These are phyloP conservation scores for Fusarium sp. DNA, from an alignment of 2,329 filamentous ascomycete genomes.

Conservation along the genomic window DNA sequence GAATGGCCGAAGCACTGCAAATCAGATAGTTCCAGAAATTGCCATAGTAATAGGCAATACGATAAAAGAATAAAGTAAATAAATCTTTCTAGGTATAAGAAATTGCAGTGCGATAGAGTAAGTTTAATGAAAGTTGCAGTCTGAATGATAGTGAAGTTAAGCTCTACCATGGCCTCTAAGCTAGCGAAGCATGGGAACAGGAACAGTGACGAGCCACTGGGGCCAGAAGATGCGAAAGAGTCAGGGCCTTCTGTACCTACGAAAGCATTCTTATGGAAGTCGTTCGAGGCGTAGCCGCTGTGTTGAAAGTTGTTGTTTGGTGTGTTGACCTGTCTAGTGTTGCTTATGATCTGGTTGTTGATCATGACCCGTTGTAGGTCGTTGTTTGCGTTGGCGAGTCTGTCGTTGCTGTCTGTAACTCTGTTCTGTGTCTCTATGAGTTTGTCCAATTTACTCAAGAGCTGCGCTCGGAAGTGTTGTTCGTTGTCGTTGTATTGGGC, in stretches of 20 bases:
- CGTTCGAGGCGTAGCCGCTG: no score
- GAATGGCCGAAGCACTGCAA: accelerated
- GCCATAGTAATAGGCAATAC: background rate
- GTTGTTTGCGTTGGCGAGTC: no score
- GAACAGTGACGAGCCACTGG: background rate
- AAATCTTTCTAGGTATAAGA: background rate
- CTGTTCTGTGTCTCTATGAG: no score
- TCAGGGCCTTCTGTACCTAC: background rate
- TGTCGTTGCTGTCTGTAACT: no score
- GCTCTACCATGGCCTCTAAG: background rate
- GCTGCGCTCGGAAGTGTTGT: no score
- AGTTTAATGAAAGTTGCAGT: background rate
- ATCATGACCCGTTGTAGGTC: no score
- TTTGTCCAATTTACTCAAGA: no score
- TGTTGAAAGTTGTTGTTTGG: no score
- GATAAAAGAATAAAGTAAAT: background rate
- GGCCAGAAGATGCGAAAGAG: background rate
- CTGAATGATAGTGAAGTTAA: accelerated
- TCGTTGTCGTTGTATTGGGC: no score
- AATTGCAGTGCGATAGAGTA: background rate
- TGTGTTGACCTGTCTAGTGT: no score
- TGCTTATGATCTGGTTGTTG: no score
- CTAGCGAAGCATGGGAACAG: accelerated
- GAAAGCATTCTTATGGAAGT: no score
- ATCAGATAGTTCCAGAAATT: background rate